Conservation (phyloP, 495 filamentous ascomycete species). For the Parathielavia hyrcaniae region DNA sequence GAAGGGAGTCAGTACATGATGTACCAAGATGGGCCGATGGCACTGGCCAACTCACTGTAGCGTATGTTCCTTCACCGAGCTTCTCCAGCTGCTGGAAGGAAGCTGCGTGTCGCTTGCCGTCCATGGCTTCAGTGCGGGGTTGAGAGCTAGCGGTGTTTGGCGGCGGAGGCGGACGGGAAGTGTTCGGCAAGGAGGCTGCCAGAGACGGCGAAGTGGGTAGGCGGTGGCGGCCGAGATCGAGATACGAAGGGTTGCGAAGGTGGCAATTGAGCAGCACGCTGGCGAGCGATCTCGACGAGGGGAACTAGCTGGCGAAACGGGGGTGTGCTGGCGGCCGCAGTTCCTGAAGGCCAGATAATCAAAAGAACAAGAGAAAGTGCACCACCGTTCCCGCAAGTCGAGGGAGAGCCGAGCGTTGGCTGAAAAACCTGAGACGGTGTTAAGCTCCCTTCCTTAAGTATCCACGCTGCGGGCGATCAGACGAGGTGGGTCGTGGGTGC, state of each 20-base stretch:
- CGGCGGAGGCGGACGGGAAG: background rate
- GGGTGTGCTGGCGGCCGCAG: background rate
- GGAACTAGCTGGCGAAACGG: constrained; percentile 8
- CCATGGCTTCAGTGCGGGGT: constrained; percentile 50
- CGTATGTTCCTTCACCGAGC: constrained; percentile 98
- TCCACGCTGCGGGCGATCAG: background rate
- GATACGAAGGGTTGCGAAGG: constrained; percentile 26
- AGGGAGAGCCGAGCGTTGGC: too few species aligned
- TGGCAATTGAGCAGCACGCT: constrained; percentile 41
- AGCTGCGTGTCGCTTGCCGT: constrained; percentile 81
- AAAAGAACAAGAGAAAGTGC: constrained; percentile 26
- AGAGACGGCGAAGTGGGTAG: constrained; percentile 20
- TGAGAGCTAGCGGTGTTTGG: background rate
- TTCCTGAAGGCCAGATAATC: constrained; percentile 24
- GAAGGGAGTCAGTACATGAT: background rate
- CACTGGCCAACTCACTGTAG: constrained; percentile 61
- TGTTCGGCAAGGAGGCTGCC: background rate
- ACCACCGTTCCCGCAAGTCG: constrained; percentile 16
- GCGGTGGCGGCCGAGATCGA: constrained; percentile 28
- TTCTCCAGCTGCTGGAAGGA: constrained; percentile 99
- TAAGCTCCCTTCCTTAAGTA: too few species aligned
- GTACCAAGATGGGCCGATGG: background rate
- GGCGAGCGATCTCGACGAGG: constrained; percentile 33
- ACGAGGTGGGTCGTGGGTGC: too few species aligned
- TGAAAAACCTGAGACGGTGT: too few species aligned